Conservation (phyloP, 164 flowering plant genomes). For the Aristolochia californica region DNA sequence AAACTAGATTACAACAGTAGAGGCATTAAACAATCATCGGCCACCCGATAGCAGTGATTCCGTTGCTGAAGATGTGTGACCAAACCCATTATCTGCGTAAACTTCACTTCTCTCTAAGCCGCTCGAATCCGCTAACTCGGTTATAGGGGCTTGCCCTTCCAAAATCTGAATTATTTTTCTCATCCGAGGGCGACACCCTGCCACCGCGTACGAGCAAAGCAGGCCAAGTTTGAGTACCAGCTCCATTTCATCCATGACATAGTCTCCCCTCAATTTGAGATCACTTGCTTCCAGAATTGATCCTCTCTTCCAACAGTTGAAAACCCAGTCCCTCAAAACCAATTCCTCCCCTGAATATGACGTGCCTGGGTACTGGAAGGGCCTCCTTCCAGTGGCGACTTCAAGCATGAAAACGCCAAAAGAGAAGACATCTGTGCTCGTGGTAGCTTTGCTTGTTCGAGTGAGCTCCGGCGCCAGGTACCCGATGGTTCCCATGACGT, state of each 20-base stretch:
- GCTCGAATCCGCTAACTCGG: too few relatives aligned
- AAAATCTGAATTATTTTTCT: too few relatives aligned
- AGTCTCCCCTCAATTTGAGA: slow-evolving; percentile 7
- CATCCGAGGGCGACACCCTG: too few relatives aligned
- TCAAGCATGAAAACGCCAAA: slow-evolving; percentile 10
- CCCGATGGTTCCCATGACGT: slow-evolving; percentile 8
- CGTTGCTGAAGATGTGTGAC: too few relatives aligned
- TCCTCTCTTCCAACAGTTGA: slow-evolving; percentile 8
- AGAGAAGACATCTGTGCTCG: slow-evolving; percentile 6
- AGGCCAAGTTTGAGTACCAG: slow-evolving; percentile 18
- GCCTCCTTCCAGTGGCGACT: slow-evolving; percentile 14
- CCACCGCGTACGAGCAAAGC: too few relatives aligned
- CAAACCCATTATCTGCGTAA: too few relatives aligned
- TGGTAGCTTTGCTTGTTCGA: not conserved
- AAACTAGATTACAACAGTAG: too few relatives aligned
- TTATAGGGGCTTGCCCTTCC: too few relatives aligned
- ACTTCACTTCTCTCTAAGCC: too few relatives aligned
- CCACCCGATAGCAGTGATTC: too few relatives aligned
- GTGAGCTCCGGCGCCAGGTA: slow-evolving; percentile 10
- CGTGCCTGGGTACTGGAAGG: not conserved
- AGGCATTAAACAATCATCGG: too few relatives aligned
- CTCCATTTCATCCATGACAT: slow-evolving; percentile 12
- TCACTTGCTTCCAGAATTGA: slow-evolving; percentile 10
- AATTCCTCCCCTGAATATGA: slow-evolving; percentile 3
- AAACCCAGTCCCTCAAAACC: slow-evolving; percentile 9